phyloP scores from a whole-genome alignment of 164 flowering plant species.

The Magnolia sinica region DNA sequence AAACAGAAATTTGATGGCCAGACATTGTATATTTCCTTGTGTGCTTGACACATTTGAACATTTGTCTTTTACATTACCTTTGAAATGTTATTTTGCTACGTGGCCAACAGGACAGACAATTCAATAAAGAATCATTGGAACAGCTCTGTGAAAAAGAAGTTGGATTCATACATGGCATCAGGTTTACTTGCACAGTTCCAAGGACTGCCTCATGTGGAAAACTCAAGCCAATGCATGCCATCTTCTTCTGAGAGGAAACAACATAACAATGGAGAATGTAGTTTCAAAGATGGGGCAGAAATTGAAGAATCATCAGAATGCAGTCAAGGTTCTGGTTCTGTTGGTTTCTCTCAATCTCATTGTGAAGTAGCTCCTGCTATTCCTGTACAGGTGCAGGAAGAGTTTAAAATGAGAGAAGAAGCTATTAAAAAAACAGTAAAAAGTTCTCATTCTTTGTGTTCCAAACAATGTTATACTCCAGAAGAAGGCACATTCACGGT shows the following conservation, averaged over 20 bases:
- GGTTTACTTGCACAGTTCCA: constrained; percentile 70
- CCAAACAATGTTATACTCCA: constrained; percentile 35
- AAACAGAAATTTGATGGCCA: too few species aligned
- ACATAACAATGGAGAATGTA: constrained; percentile 48
- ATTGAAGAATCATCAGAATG: constrained; percentile 70
- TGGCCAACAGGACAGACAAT: constrained; percentile 84
- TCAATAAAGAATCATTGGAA: constrained; percentile 97
- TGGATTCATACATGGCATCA: constrained; percentile 72
- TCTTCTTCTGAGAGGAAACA: constrained; percentile 48
- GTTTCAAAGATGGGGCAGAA: constrained; percentile 39
- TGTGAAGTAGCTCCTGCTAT: neutral
- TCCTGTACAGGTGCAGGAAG: constrained; percentile 7
- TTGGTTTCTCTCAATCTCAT: constrained; percentile 43
- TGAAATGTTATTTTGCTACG: constrained; percentile 8
- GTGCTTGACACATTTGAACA: neutral
- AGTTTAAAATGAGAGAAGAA: constrained; percentile 28
- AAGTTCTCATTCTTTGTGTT: constrained; percentile 37
- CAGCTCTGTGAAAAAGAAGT: constrained; percentile 92
- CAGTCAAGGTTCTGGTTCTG: constrained; percentile 59
- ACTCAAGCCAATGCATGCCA: constrained; percentile 34
- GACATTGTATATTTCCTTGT: neutral
- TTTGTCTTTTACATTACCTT: neutral
- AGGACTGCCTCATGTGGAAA: constrained; percentile 43
- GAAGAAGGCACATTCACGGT: constrained; percentile 40
- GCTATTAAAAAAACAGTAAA: constrained; percentile 28